Conservation (phyloP, 164 flowering plant genomes). For the Annona squamosa region DNA sequence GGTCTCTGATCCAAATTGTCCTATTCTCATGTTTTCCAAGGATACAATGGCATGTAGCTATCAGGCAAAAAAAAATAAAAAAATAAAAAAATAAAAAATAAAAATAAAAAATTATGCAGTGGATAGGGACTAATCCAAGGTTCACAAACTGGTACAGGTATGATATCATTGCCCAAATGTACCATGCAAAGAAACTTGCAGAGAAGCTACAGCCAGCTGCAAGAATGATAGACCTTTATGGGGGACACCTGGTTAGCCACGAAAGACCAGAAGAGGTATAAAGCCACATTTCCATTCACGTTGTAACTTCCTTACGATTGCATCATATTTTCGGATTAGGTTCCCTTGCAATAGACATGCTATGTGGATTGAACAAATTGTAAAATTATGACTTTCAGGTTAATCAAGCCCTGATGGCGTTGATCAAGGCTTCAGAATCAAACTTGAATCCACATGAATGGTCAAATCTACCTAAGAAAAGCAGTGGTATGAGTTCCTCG, state of each 20-base stretch:
- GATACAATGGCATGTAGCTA: not conserved
- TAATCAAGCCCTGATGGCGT: slow-evolving; percentile 69
- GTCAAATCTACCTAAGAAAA: slow-evolving; percentile 54
- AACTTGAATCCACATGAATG: slow-evolving; percentile 54
- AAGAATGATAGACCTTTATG: slow-evolving; percentile 83
- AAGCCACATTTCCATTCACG: too few species aligned
- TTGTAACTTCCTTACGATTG: not conserved
- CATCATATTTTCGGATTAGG: not conserved
- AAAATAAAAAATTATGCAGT: not conserved
- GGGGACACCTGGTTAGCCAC: slow-evolving; percentile 93
- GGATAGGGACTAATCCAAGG: not conserved
- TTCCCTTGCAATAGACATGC: not conserved
- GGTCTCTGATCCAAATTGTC: not conserved
- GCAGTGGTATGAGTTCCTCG: slow-evolving; percentile 30
- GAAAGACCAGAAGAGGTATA: slow-evolving; percentile 84
- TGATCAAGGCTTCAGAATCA: slow-evolving; percentile 65
- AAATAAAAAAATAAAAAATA: not conserved
- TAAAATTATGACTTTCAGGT: slow-evolving; percentile 46
- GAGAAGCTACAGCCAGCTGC: slow-evolving; percentile 70
- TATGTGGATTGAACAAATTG: not conserved
- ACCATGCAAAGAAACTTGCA: slow-evolving; percentile 70
- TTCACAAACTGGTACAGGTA: slow-evolving; percentile 33
- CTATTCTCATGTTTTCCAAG: not conserved
- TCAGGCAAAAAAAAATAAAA: not conserved
- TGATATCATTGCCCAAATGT: slow-evolving; percentile 81